Percentiles rank a stretch among this genome's conserved stretches.
phyloP scores from a whole-genome alignment of 176 grass and related monocot genomes.

The Oryza glumipatula region DNA sequence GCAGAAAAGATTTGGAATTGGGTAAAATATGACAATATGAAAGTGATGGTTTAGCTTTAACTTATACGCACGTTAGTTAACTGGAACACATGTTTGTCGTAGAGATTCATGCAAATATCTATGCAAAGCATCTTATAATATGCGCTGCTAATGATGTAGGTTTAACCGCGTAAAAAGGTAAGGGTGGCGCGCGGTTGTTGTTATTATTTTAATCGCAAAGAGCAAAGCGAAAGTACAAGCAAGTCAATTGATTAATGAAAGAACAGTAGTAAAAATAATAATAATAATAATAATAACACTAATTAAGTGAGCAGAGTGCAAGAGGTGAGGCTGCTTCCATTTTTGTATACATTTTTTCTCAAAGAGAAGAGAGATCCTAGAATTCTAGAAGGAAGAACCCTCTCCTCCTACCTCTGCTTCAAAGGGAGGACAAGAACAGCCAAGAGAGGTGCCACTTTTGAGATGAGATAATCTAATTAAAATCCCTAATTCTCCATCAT shows the following conservation, averaged over 20 bases:
- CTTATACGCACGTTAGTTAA: conserved; percentile 20
- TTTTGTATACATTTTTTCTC: conserved; percentile 39
- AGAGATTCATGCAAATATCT: conserved; percentile 23
- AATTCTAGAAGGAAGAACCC: conserved; percentile 31
- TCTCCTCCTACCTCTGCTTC: conserved; percentile 4
- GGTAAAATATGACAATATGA: not conserved
- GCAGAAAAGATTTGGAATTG: not conserved
- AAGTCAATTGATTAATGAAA: conserved; percentile 38
- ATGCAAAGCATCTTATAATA: conserved; percentile 15
- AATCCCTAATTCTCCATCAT: conserved; percentile 52
- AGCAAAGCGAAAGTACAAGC: conserved; percentile 43
- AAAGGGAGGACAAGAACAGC: conserved; percentile 35
- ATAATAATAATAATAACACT: too few species aligned
- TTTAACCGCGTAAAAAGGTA: not conserved
- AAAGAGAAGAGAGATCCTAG: conserved; percentile 39
- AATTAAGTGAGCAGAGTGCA: not conserved
- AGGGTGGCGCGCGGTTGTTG: not conserved
- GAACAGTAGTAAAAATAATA: not conserved
- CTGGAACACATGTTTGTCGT: not conserved
- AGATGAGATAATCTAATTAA: conserved; percentile 58
- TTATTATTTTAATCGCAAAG: conserved; percentile 37
- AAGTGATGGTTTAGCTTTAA: not conserved
- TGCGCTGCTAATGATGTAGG: conserved; percentile 41
- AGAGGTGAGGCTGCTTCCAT: conserved; percentile 36
- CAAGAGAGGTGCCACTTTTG: conserved; percentile 48